Base-by-base conservation (phyloP, 2,329 filamentous ascomycete genomes). In the Falciphora oryzae region DNA sequence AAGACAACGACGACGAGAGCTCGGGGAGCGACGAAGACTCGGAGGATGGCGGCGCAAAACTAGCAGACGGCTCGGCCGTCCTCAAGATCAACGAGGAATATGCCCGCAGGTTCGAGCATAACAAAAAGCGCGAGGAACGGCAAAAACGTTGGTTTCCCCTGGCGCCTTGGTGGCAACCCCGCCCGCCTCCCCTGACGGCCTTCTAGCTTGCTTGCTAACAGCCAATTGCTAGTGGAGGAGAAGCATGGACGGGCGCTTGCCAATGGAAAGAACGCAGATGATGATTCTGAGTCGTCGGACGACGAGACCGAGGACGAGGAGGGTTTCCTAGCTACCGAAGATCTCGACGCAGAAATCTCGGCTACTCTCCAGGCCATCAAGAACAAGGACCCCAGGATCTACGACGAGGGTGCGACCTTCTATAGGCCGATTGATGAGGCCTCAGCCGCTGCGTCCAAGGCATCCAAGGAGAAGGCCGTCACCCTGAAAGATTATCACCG, bases 111-210 rank as follows among this genome's bases (percentile, higher is more conserved):
- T 98, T 97, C 71, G 95, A 99, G 76, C 85, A 98, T 79, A 99
- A 99, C 79, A 97, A 98, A 81, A 97, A 97, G 80, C 86, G 94
- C 65, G 93, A 96, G 74, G 95, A 99, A 75, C 80, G 87, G 68
- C 89, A 93, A 22, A 83, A 85, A 73, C 76, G 89, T 90, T 72
- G 71, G 85, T 77, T 32, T 22, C 25, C n/a, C 25, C 18, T 14
- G 27, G n/a, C 25, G 10, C 53, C 38, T 10, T 10, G 7, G 56
- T 8, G 31, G 14, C 22, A 4, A 6, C 27, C 25, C 29, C 5
- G 59, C n/a, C 6, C 4, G n/a, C 13, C 18, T 64, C 35, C 69
- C 44, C 65, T 67, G 62, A 69, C 59, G 27, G 56, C 27, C 56
- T 25, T n/a, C 25, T 68, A 27, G 63, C 59, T 5, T 58, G 16